Conservation (phyloP, 805 yeast species). For the Kluyveromyces starmeri region DNA sequence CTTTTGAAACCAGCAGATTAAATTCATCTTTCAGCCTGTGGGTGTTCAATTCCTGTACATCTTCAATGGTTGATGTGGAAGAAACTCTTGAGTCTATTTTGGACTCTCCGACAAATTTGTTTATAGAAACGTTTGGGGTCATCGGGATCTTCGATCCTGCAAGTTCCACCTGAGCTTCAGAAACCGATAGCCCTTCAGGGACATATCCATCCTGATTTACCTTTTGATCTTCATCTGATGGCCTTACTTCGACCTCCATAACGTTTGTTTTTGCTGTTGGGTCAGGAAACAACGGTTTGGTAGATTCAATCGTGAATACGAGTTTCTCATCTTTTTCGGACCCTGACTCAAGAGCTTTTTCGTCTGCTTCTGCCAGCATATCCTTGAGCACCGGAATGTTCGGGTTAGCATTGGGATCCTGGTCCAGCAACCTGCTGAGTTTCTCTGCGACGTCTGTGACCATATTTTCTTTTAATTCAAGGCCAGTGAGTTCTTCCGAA, state of each 20-base stretch:
- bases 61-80: conserved; percentile 21
- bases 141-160: conserved; percentile 20
- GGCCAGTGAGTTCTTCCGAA: conserved; percentile 8
- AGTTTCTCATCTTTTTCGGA: conserved; percentile 4
- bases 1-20: conserved; percentile 10
- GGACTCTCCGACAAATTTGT: conserved; percentile 11
- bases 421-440: conserved; percentile 12
- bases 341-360: conserved; percentile 4
- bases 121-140: conserved; percentile 19
- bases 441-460: conserved; percentile 11
- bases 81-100: conserved; percentile 16
- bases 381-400: conserved; percentile 13
- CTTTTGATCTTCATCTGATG: conserved; percentile 8
- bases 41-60: conserved; percentile 16
- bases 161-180: conserved; percentile 1
- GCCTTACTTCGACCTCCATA: conserved; percentile 9
- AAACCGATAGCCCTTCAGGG: conserved; percentile 10
- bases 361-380: conserved; percentile 13
- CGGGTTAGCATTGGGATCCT: conserved; percentile 3
- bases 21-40: conserved; percentile 13
- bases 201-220: conserved; percentile 6
- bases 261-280: conserved; percentile 2
- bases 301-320: conserved; percentile 15
- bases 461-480: conserved; percentile 12
- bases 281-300: conserved; percentile 16